Percentiles rank a stretch among this genome's conserved stretches.
Evolutionary conservation across 805 yeast genomes (phyloP).

Genomic region (Helenozyma baotianmanensis): DNA sequence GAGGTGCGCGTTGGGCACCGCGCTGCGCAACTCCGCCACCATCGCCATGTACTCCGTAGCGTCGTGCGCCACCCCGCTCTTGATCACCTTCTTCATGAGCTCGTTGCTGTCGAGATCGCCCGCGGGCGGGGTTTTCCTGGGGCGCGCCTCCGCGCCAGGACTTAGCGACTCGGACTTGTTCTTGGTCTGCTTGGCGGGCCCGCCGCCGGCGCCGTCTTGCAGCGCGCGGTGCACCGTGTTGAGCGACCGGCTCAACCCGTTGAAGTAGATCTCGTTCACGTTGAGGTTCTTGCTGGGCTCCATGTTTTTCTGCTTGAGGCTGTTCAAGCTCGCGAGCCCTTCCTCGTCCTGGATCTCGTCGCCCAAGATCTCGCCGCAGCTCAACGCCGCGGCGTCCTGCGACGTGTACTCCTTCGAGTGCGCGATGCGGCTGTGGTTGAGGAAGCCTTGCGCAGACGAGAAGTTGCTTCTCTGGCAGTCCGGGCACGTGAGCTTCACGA

Average conservation of each 20-base stretch:
- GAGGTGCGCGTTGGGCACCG: slow-evolving; percentile 31
- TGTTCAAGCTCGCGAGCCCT: slow-evolving; percentile 36
- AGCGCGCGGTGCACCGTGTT: slow-evolving; percentile 22
- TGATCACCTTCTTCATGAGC: slow-evolving; percentile 34
- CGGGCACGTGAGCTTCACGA: slow-evolving; percentile 65
- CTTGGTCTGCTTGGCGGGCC: too few relatives aligned
- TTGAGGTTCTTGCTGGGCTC: slow-evolving; percentile 42
- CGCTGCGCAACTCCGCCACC: slow-evolving; percentile 28
- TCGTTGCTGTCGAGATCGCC: slow-evolving; percentile 12
- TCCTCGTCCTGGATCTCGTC: slow-evolving; percentile 55
- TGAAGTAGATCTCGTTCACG: slow-evolving; percentile 32
- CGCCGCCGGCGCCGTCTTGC: not conserved
- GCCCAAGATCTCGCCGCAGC: slow-evolving; percentile 55
- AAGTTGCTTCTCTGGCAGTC: slow-evolving; percentile 66
- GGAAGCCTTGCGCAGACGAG: slow-evolving; percentile 75
- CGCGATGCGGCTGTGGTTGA: slow-evolving; percentile 71
- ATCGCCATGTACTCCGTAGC: slow-evolving; percentile 26
- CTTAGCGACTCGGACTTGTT: too few relatives aligned
- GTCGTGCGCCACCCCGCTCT: slow-evolving; percentile 28
- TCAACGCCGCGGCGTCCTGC: slow-evolving; percentile 70
- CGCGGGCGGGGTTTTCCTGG: too few relatives aligned
- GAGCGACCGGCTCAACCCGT: slow-evolving; percentile 23
- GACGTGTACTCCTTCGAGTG: slow-evolving; percentile 67
- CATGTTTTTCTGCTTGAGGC: slow-evolving; percentile 29
- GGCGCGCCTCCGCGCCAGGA: too few relatives aligned